Conservation (phyloP, 2,329 filamentous ascomycete species). For the Arachnomyces sp. region DNA sequence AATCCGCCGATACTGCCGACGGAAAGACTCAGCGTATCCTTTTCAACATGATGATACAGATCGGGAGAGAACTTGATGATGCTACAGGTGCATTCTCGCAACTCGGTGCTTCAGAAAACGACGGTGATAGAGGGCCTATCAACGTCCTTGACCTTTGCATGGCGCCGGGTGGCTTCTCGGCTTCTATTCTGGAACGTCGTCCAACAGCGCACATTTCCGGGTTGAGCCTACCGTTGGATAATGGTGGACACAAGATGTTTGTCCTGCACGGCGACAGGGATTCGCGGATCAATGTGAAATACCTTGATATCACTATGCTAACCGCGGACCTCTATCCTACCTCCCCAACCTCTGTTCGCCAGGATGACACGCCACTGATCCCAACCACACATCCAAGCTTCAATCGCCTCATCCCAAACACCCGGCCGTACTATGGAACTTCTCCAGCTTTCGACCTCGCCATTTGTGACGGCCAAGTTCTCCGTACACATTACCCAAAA, state of each 20-base stretch:
- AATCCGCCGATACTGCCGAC: slow-evolving; percentile 11
- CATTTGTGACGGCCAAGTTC: slow-evolving; percentile 43
- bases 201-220: slow-evolving; percentile 27
- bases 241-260: slow-evolving; percentile 37
- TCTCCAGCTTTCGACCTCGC: slow-evolving; percentile 35
- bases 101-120: not conserved
- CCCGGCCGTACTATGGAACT: slow-evolving; percentile 21
- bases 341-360: slow-evolving; percentile 1
- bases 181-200: slow-evolving; percentile 30
- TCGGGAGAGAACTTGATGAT: slow-evolving; percentile 18
- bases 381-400: slow-evolving; percentile 26
- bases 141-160: slow-evolving; percentile 48
- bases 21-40: slow-evolving; percentile 3
- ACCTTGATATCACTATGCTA: slow-evolving; percentile 47
- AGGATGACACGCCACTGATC: slow-evolving; percentile 18
- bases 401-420: slow-evolving; percentile 10
- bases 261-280: slow-evolving; percentile 13
- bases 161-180: slow-evolving; percentile 49
- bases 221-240: slow-evolving; percentile 34
- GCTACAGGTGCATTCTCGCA: slow-evolving; percentile 11
- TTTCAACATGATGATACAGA: slow-evolving; percentile 18
- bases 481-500: slow-evolving; percentile 31
- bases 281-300: slow-evolving; percentile 13
- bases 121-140: slow-evolving; percentile 1
- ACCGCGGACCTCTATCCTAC: slow-evolving; percentile 37